These are phyloP conservation scores for Pseudognaphalium luteoalbum DNA, from an alignment of 129 eudicot genomes.

Conservation along the genomic window DNA sequence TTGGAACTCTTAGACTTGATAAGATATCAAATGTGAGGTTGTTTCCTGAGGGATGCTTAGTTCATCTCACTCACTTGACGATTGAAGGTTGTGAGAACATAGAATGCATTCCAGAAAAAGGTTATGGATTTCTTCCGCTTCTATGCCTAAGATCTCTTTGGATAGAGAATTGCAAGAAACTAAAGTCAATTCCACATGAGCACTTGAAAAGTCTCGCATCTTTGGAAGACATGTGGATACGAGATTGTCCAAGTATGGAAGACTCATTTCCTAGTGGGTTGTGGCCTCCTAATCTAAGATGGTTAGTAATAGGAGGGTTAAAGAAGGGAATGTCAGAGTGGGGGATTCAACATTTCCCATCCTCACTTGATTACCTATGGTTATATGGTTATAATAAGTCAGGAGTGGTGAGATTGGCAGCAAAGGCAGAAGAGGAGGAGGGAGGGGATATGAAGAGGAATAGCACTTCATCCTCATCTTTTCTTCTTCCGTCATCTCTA, in stretches of 20 bases:
- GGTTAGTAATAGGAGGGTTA: constrained; percentile 1
- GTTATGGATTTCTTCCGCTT: constrained; percentile 23
- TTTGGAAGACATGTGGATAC: constrained; percentile 9
- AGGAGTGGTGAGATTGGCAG: constrained; percentile 20
- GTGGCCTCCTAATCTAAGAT: constrained; percentile 25
- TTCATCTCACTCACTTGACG: constrained; percentile 16
- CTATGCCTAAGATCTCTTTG: background rate
- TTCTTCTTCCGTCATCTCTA: no score
- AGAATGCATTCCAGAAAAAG: constrained; percentile 24
- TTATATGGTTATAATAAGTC: constrained; percentile 12
- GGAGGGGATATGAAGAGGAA: background rate
- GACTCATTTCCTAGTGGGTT: background rate
- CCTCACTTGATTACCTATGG: background rate
- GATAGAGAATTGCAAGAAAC: constrained; percentile 19
- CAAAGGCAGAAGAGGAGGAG: background rate
- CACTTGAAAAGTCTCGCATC: constrained; percentile 25
- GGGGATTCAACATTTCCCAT: constrained; percentile 23
- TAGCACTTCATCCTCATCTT: background rate
- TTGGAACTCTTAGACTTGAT: background rate
- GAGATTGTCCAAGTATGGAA: constrained; percentile 21
- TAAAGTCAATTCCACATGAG: constrained; percentile 22
- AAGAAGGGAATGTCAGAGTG: constrained; percentile 22
- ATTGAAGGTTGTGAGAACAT: constrained; percentile 1
- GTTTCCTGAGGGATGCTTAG: constrained; percentile 11
- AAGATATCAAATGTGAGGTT: background rate